Percentiles rank a stretch among this genome's conserved stretches.
These are phyloP conservation scores for Tulasnella sp. DNA, from an alignment of 768 basidiomycete species.

Conservation along the genomic window DNA sequence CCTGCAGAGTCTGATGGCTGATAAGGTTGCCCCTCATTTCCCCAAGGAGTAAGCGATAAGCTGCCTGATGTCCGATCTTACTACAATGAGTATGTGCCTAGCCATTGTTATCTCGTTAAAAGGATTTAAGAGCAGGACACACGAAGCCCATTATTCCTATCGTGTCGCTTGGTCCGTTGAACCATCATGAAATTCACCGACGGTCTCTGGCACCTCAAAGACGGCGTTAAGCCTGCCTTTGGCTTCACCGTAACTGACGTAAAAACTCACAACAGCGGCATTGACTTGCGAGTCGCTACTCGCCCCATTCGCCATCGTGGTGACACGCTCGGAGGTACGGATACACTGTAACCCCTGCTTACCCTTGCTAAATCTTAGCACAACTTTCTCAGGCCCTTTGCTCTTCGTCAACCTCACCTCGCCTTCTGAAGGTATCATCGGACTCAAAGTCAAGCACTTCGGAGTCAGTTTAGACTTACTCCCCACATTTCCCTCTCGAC, in stretches of 20 bases:
- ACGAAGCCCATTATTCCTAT: no score
- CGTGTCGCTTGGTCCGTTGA: no score
- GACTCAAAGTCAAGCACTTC: constrained; percentile 5
- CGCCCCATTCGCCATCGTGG: constrained; percentile 27
- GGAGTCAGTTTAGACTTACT: constrained; percentile 25
- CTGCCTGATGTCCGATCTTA: not conserved
- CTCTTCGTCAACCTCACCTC: not conserved
- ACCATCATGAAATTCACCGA: constrained; percentile 64
- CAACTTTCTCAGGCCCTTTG: not conserved
- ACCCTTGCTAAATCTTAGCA: not conserved
- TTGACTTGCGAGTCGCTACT: constrained; percentile 49
- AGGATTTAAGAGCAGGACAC: no score
- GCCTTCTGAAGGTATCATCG: not conserved
- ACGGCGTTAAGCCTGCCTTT: constrained; percentile 52
- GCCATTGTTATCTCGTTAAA: no score
- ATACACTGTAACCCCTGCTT: constrained; percentile 47
- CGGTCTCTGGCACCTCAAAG: constrained; percentile 60
- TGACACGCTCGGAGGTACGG: constrained; percentile 41
- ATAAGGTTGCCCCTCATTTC: not conserved
- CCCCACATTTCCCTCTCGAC: constrained; percentile 37
- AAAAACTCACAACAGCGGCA: constrained; percentile 34
- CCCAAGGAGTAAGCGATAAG: not conserved
- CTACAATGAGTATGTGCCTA: no score
- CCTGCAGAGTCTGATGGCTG: no score
- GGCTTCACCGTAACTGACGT: constrained; percentile 52